Percentiles rank a stretch among this genome's conserved stretches.
These are phyloP conservation scores for Pseudogymnoascus sp. DNA, from an alignment of 2,329 filamentous ascomycete species.

Conservation along the genomic window DNA sequence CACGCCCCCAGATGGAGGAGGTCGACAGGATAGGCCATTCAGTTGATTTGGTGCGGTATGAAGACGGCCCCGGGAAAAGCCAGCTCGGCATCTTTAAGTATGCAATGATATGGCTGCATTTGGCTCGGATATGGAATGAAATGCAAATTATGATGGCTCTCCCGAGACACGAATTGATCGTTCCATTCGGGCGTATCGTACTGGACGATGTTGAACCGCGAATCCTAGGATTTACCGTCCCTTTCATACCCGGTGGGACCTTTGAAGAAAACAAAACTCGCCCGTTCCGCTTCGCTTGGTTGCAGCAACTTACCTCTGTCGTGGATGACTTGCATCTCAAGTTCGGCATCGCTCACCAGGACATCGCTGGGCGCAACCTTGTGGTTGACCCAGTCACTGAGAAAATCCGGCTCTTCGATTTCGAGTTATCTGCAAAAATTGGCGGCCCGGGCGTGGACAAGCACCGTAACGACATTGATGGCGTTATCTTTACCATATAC, in stretches of 20 bases:
- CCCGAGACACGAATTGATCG: conserved; percentile 30
- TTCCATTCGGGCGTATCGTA: conserved; percentile 29
- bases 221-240: conserved; percentile 32
- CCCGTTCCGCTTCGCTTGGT: conserved; percentile 30
- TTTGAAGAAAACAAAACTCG: conserved; percentile 23
- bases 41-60: background rate
- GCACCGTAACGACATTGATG: conserved; percentile 21
- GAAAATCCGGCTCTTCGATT: conserved; percentile 31
- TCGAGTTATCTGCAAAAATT: conserved; percentile 14
- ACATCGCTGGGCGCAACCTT: conserved; percentile 32
- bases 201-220: conserved; percentile 27
- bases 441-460: background rate
- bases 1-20: background rate
- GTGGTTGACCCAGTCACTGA: conserved; percentile 29
- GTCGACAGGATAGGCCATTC: background rate
- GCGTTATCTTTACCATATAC: conserved; percentile 17
- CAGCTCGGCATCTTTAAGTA: background rate
- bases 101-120: background rate
- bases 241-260: conserved; percentile 29
- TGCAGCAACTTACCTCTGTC: conserved; percentile 29
- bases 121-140: conserved; percentile 26
- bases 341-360: conserved; percentile 32
- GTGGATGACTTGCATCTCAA: conserved; percentile 32
- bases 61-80: background rate
- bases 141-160: conserved; percentile 30